phyloP scores from a whole-genome alignment of 192 early-diverging fungal genomes.

The Chytriomyces sp. region DNA sequence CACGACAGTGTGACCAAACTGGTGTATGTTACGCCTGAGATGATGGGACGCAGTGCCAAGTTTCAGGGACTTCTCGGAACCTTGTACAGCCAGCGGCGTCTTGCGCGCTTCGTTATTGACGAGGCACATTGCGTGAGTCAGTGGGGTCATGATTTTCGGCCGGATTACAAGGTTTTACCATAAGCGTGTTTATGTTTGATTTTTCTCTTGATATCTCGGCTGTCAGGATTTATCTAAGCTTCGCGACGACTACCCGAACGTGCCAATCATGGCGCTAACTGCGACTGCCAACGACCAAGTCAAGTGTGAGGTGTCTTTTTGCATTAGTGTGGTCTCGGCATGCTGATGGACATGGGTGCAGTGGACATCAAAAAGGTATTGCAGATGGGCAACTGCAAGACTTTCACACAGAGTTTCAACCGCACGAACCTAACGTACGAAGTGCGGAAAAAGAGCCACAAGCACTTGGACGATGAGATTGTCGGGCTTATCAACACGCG shows the following conservation, averaged over 20 bases:
- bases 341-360: conserved; percentile 6
- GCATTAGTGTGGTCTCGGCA: background rate
- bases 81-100: conserved; percentile 59
- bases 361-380: conserved; percentile 79
- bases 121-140: conserved; percentile 97
- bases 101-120: conserved; percentile 92
- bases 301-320: conserved; percentile 45
- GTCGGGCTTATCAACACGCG: conserved; percentile 64
- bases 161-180: conserved; percentile 72
- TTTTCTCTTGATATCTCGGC: background rate
- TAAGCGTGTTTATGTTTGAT: background rate
- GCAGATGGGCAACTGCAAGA: conserved; percentile 67
- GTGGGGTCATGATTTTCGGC: conserved; percentile 98
- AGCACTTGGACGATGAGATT: conserved; percentile 72
- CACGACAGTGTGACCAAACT: conserved; percentile 59
- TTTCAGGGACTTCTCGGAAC: conserved; percentile 56
- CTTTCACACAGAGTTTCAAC: conserved; percentile 87
- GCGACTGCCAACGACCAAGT: conserved; percentile 94
- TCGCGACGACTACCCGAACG: conserved; percentile 66
- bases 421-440: conserved; percentile 73
- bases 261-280: conserved; percentile 93
- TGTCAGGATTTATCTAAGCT: conserved; percentile 58
- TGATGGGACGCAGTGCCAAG: conserved; percentile 68
- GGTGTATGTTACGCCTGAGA: conserved; percentile 85
- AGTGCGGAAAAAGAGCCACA: conserved; percentile 56